Evolutionary conservation across 177 flowering plant species (phyloP).

Genomic region (Vitis hybrid): DNA sequence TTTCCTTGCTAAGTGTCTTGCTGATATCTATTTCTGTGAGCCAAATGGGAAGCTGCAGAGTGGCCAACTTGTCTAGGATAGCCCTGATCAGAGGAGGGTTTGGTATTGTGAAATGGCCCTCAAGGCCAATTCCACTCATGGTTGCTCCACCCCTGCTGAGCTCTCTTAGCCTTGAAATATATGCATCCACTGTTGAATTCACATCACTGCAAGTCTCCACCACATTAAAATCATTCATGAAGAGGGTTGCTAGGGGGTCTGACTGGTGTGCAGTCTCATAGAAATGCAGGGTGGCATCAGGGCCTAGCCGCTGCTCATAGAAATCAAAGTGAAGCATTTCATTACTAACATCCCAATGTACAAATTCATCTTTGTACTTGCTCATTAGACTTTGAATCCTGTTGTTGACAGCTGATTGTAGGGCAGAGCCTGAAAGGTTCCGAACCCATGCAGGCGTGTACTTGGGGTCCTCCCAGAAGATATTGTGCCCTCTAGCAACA

Average conservation of each 20-base stretch:
- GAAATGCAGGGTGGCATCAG: conserved; percentile 58
- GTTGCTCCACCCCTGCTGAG: conserved; percentile 51
- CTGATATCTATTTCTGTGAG: conserved; percentile 88
- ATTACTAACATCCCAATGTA: conserved; percentile 97
- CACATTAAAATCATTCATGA: conserved; percentile 91
- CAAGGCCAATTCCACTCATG: conserved; percentile 84
- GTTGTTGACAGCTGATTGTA: conserved; percentile 50
- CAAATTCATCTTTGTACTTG: conserved; percentile 67
- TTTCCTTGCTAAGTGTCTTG: conserved; percentile 40
- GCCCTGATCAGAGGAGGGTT: conserved; percentile 83
- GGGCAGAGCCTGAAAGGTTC: conserved; percentile 47
- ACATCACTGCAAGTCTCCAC: conserved; percentile 81
- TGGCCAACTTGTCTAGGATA: conserved; percentile 75
- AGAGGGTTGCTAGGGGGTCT: conserved; percentile 77
- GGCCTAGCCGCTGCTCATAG: conserved; percentile 79
- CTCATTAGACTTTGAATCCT: conserved; percentile 73
- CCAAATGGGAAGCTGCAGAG: conserved; percentile 85
- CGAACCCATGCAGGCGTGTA: conserved; percentile 82
- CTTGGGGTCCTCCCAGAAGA: conserved; percentile 90
- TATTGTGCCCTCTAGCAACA: conserved; percentile 82
- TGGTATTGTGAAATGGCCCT: conserved; percentile 73
- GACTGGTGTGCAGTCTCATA: conserved; percentile 55
- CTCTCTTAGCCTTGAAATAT: conserved; percentile 53
- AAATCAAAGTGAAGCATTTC: conserved; percentile 91
- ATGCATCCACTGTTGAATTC: conserved; percentile 77